phyloP scores from a whole-genome alignment of 1,284 basidiomycete genomes.

The Trametes polyzona region DNA sequence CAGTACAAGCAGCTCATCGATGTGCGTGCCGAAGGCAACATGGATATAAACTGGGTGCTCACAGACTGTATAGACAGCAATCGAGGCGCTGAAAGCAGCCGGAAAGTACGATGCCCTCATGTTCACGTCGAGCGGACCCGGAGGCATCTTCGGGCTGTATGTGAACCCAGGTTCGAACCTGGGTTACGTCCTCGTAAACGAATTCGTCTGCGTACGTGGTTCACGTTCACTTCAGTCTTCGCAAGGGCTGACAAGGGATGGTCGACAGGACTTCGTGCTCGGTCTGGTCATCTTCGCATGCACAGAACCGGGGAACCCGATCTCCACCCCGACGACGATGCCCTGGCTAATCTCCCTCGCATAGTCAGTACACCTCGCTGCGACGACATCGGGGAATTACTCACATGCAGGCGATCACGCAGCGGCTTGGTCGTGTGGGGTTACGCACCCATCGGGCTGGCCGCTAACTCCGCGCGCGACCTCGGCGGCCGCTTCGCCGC shows the following conservation, averaged over 20 bases:
- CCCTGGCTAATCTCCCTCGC: slow-evolving; percentile 59
- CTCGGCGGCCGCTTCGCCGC: slow-evolving; percentile 62
- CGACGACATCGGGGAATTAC: not conserved
- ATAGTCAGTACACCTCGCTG: slow-evolving; percentile 46
- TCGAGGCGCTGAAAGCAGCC: slow-evolving; percentile 45
- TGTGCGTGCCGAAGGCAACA: slow-evolving; percentile 27
- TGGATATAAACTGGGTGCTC: not conserved
- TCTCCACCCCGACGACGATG: slow-evolving; percentile 54
- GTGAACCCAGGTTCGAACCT: slow-evolving; percentile 53
- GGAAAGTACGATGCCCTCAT: slow-evolving; percentile 46
- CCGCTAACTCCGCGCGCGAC: slow-evolving; percentile 70
- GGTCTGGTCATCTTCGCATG: slow-evolving; percentile 58
- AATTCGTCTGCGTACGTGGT: slow-evolving; percentile 60
- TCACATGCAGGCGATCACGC: not conserved
- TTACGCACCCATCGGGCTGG: slow-evolving; percentile 54
- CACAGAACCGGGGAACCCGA: slow-evolving; percentile 64
- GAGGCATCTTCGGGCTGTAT: slow-evolving; percentile 65
- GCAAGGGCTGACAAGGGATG: slow-evolving; percentile 1
- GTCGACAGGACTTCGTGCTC: slow-evolving; percentile 64
- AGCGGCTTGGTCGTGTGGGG: slow-evolving; percentile 65
- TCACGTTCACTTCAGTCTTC: not conserved
- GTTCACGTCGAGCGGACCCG: slow-evolving; percentile 63
- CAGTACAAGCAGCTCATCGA: slow-evolving; percentile 62
- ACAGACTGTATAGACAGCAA: slow-evolving; percentile 38
- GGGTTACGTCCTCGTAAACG: slow-evolving; percentile 63